These are phyloP conservation scores for Penicillium sp. DNA, from an alignment of 2,329 filamentous ascomycete genomes.

Conservation along the genomic window DNA sequence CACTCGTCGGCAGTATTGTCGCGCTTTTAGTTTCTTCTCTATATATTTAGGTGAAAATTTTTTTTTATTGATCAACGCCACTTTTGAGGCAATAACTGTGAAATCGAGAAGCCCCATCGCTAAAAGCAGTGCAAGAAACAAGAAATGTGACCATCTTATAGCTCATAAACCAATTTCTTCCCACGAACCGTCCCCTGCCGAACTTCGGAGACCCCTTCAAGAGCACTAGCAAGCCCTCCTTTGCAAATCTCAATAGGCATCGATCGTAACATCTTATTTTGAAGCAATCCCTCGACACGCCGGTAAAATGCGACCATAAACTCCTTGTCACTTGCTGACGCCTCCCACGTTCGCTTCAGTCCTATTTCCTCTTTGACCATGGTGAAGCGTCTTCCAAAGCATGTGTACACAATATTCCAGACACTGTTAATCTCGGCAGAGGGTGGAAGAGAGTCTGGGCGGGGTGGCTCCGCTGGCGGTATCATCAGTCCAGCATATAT, in stretches of 20 bases:
- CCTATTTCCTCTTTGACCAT: not conserved
- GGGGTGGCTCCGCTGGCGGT: not conserved
- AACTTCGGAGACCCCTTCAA: constrained; percentile 8
- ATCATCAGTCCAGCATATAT: not conserved
- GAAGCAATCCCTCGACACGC: not conserved
- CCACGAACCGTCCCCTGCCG: not conserved
- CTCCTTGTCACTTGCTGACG: constrained; percentile 2
- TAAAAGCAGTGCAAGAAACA: not conserved
- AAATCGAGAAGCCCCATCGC: not conserved
- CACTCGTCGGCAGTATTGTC: not conserved
- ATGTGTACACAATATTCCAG: constrained; percentile 3
- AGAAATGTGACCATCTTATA: not conserved
- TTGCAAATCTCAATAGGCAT: constrained; percentile 2
- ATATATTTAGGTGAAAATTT: not conserved
- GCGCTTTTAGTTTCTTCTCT: not conserved
- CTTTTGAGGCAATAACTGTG: not conserved
- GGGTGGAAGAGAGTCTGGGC: not conserved
- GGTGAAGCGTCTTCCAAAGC: constrained; percentile 13
- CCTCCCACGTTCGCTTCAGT: constrained; percentile 4
- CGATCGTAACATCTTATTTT: not conserved
- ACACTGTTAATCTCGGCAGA: not conserved
- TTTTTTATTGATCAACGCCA: not conserved
- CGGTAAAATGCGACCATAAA: constrained; percentile 9
- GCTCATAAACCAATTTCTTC: constrained; percentile 14
- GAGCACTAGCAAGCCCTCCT: not conserved